Evolutionary conservation across 768 basidiomycete genomes (phyloP).

Genomic region (Amyloporia xantha): DNA sequence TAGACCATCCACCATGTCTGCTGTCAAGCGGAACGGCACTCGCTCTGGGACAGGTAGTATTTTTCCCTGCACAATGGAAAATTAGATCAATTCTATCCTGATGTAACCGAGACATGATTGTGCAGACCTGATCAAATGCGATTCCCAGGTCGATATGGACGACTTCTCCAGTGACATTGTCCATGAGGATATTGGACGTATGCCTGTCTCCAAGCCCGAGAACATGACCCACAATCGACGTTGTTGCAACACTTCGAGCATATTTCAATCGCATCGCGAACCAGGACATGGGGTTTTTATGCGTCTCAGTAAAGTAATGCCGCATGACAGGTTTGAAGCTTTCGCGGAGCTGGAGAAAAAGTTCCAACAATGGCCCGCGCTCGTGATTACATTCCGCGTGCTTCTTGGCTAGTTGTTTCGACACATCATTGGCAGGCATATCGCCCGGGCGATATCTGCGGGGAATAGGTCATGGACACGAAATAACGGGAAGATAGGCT

Average conservation of each 20-base stretch:
- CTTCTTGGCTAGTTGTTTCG: constrained; percentile 23
- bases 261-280: constrained; percentile 88
- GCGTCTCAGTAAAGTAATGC: constrained; percentile 87
- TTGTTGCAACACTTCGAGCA: constrained; percentile 87
- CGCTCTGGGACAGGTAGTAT: constrained; percentile 72
- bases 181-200: constrained; percentile 85
- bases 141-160: constrained; percentile 97
- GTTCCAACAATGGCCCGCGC: constrained; percentile 23
- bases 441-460: constrained; percentile 65
- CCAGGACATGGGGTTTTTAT: constrained; percentile 87
- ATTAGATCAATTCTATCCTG: constrained; percentile 58
- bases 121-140: constrained; percentile 84
- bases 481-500: background rate
- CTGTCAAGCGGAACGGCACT: constrained; percentile 93
- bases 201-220: constrained; percentile 93
- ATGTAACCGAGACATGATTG: background rate
- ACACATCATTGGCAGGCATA: constrained; percentile 28
- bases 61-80: constrained; percentile 53
- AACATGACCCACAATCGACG: constrained; percentile 89
- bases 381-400: constrained; percentile 26
- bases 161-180: constrained; percentile 75
- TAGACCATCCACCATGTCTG: constrained; percentile 92
- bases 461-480: background rate
- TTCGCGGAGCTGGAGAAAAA: constrained; percentile 24
- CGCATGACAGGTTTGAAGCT: constrained; percentile 82